phyloP scores from a whole-genome alignment of 2,329 filamentous ascomycete species.

The Cytospora schulzeri region DNA sequence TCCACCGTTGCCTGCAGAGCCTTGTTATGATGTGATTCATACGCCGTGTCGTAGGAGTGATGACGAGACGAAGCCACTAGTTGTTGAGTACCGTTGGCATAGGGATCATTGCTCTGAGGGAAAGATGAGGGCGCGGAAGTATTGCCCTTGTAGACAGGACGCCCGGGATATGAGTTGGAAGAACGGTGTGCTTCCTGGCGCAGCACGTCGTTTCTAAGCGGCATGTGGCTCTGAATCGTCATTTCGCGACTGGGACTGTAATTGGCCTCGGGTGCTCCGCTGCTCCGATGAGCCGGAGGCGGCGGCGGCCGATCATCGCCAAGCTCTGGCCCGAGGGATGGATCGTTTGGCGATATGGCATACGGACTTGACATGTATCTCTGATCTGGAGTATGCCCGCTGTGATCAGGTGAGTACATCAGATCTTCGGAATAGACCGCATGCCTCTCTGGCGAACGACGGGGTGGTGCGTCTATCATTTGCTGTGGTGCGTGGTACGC shows the following conservation, averaged over 20 bases:
- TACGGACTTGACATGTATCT: constrained; percentile 35
- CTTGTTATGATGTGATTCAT: constrained; percentile 49
- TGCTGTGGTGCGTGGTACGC: constrained; percentile 29
- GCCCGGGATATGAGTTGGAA: constrained; percentile 52
- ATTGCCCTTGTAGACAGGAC: constrained; percentile 54
- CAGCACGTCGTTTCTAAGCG: constrained; percentile 57
- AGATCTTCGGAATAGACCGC: constrained; percentile 41
- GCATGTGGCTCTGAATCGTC: constrained; percentile 33
- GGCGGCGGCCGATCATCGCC: constrained; percentile 55
- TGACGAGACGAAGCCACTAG: constrained; percentile 45
- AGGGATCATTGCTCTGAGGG: constrained; percentile 34
- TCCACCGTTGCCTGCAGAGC: constrained; percentile 66
- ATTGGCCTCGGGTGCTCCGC: constrained; percentile 16
- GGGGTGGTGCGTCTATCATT: constrained; percentile 13
- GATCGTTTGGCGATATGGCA: constrained; percentile 36
- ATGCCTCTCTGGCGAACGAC: constrained; percentile 35
- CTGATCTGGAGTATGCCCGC: constrained; percentile 41
- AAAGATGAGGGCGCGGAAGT: constrained; percentile 50
- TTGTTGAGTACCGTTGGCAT: constrained; percentile 39
- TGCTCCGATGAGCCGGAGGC: constrained; percentile 56
- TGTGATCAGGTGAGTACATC: constrained; percentile 40
- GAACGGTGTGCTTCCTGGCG: constrained; percentile 58
- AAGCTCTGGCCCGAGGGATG: constrained; percentile 31
- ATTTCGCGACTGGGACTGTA: constrained; percentile 17
- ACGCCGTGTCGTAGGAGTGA: constrained; percentile 53